Percentiles rank a stretch among this genome's conserved stretches.
These are phyloP conservation scores for Hibiscus syriacus DNA, from an alignment of 345 rosid species.

Conservation along the genomic window DNA sequence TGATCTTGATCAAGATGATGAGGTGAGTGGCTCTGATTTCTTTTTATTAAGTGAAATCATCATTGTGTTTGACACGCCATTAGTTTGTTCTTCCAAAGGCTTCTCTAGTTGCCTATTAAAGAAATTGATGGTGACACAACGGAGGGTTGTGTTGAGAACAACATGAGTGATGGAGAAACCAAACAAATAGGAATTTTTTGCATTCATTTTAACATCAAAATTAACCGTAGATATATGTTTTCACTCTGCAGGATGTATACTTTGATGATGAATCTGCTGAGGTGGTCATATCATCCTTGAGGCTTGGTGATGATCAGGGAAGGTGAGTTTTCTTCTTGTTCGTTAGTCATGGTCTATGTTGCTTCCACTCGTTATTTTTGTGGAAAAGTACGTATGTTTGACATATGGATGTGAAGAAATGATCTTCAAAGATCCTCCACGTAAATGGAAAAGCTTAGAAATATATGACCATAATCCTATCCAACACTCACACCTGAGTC, in stretches of 20 bases:
- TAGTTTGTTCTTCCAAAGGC: not conserved
- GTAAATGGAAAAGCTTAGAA: not conserved
- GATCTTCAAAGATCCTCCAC: not conserved
- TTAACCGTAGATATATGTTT: not conserved
- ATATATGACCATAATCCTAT: not conserved
- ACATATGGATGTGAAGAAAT: not conserved
- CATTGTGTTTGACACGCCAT: not conserved
- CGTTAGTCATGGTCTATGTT: not conserved
- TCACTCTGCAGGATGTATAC: no score
- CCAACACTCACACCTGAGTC: not conserved
- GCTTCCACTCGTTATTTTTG: not conserved
- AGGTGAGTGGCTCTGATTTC: constrained; percentile 32
- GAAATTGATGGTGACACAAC: not conserved
- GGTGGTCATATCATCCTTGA: no score
- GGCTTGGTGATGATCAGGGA: no score
- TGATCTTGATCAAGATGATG: constrained; percentile 71
- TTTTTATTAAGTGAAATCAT: not conserved
- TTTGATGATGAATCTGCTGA: no score
- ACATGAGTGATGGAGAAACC: no score
- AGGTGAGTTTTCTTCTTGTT: constrained; percentile 42
- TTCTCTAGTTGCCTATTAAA: not conserved
- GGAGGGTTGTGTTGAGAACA: not conserved
- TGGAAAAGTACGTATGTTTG: not conserved
- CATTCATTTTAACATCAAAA: not conserved
- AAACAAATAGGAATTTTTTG: not conserved